Evolutionary conservation across 73 alveolate genomes (phyloP).

Genomic region (Paraurostyla sp.): DNA sequence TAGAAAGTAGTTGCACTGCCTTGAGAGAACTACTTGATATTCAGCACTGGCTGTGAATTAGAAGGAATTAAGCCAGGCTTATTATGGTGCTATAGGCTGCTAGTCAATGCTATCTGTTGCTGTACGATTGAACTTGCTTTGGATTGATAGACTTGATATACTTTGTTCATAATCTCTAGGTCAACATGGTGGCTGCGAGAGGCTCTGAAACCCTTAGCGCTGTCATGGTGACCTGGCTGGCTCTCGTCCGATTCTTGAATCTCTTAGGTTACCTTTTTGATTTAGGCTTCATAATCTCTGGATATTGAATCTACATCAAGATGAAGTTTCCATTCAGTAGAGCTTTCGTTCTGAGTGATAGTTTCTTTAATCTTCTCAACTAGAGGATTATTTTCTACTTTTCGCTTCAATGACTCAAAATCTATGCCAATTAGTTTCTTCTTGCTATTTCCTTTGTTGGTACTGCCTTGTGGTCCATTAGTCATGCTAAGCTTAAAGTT

Average conservation of each 20-base stretch:
- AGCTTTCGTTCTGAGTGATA: background rate
- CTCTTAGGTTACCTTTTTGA: background rate
- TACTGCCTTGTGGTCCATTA: background rate
- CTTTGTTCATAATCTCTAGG: too few relatives aligned
- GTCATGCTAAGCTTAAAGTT: background rate
- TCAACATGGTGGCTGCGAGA: too few relatives aligned
- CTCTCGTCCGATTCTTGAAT: slow-evolving; percentile 8
- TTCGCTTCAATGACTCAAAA: slow-evolving; percentile 4
- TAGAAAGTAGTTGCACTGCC: too few relatives aligned
- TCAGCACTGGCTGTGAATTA: slow-evolving; percentile 9
- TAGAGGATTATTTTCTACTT: slow-evolving; percentile 33
- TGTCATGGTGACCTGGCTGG: too few relatives aligned
- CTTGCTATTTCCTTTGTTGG: background rate
- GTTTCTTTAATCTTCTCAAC: slow-evolving; percentile 55
- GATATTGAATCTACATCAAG: slow-evolving; percentile 39
- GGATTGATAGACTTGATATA: too few relatives aligned
- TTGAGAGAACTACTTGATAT: too few relatives aligned
- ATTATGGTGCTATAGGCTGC: too few relatives aligned
- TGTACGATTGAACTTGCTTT: background rate
- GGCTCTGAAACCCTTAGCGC: too few relatives aligned
- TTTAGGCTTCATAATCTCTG: background rate
- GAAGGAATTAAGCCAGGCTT: background rate
- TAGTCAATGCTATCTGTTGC: background rate
- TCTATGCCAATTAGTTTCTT: slow-evolving; percentile 44
- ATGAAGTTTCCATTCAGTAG: slow-evolving; percentile 60